Evolutionary conservation across 1,284 basidiomycete genomes (phyloP).

Genomic region (Cystobasidium pallidum): DNA sequence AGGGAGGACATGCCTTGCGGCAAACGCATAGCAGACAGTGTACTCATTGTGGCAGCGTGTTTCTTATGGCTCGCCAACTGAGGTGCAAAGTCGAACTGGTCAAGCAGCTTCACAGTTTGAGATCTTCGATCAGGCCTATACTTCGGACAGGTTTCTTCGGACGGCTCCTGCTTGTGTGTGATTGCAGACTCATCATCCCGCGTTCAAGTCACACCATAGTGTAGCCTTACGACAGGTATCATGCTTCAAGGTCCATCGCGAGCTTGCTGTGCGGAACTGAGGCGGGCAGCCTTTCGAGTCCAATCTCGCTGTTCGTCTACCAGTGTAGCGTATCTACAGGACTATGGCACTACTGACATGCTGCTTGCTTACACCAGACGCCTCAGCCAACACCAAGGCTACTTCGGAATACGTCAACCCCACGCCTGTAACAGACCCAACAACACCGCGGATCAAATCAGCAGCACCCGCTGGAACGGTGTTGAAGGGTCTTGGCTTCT

Average conservation of each 20-base stretch:
- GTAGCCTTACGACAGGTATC: not conserved
- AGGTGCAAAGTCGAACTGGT: not conserved
- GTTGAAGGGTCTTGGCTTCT: constrained; percentile 74
- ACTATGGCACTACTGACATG: not conserved
- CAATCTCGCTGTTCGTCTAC: constrained; percentile 2
- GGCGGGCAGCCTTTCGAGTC: not conserved
- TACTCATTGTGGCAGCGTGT: constrained; percentile 14
- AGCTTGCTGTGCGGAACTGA: constrained; percentile 6
- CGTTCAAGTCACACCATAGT: too few relatives aligned
- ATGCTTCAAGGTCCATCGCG: constrained; percentile 9
- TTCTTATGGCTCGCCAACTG: too few relatives aligned
- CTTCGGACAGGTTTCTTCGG: not conserved
- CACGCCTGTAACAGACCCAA: constrained; percentile 28
- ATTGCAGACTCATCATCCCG: not conserved
- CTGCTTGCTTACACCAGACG: not conserved
- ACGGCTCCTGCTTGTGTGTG: not conserved
- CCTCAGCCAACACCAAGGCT: constrained; percentile 26
- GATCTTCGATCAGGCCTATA: not conserved
- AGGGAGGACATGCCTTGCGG: constrained; percentile 24
- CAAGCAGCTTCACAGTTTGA: not conserved
- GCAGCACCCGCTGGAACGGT: constrained; percentile 65
- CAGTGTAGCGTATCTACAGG: not conserved
- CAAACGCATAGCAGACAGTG: constrained; percentile 40
- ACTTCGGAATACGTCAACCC: constrained; percentile 31
- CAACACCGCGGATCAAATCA: constrained; percentile 14